phyloP scores from a whole-genome alignment of 2,329 filamentous ascomycete species.

The Aureobasidium sp. region DNA sequence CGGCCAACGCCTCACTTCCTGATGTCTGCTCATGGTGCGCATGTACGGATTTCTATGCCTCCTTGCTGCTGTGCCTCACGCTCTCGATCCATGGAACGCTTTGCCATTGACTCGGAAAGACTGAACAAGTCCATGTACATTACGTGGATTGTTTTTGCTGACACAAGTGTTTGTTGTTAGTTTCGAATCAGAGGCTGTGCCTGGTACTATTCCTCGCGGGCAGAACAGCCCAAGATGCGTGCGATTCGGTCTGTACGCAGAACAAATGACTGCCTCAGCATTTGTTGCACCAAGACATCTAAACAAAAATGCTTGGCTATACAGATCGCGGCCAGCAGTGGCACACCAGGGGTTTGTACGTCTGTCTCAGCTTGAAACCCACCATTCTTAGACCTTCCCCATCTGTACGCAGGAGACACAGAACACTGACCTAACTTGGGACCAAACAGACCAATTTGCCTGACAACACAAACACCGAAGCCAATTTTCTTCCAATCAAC shows the following conservation, averaged over 20 bases:
- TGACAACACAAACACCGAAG: conserved; percentile 25
- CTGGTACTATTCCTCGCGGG: conserved; percentile 32
- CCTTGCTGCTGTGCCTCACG: background rate
- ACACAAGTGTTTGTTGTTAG: conserved; percentile 25
- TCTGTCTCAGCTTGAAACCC: conserved; percentile 5
- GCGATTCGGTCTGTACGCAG: conserved; percentile 37
- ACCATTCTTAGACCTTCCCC: conserved; percentile 3
- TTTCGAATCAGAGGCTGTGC: conserved; percentile 33
- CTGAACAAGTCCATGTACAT: background rate
- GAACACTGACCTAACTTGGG: background rate
- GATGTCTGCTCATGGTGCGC: background rate
- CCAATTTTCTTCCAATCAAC: conserved; percentile 40
- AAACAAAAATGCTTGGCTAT: conserved; percentile 38
- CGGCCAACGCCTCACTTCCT: background rate
- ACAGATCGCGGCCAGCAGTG: conserved; percentile 34
- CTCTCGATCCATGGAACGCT: background rate
- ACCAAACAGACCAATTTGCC: conserved; percentile 12
- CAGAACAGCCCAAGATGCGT: conserved; percentile 35
- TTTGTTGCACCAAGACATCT: conserved; percentile 35
- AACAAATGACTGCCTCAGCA: conserved; percentile 37
- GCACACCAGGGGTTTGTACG: conserved; percentile 29
- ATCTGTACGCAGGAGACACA: background rate
- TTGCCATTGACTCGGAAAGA: background rate
- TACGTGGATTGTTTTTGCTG: conserved; percentile 10
- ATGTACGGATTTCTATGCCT: background rate